These are phyloP conservation scores for Prunus kanzakura DNA, from an alignment of 306 rosid species.

Conservation along the genomic window DNA sequence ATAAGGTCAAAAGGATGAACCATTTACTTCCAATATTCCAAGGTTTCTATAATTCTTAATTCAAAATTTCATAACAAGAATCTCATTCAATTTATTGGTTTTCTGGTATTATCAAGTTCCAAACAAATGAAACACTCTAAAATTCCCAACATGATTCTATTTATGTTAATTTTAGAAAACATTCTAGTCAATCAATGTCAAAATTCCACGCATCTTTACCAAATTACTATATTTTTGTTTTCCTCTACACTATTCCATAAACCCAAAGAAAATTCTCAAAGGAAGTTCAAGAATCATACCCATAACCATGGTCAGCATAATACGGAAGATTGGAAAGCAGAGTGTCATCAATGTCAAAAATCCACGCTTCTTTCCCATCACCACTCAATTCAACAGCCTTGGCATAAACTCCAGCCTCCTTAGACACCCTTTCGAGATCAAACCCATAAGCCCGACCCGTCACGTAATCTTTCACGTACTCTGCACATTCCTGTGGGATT, in stretches of 20 bases:
- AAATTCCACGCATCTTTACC: not conserved
- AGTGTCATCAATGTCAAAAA: constrained; percentile 89
- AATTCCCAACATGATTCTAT: not conserved
- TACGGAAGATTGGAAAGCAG: constrained; percentile 86
- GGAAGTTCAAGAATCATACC: constrained; percentile 38
- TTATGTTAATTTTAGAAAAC: too few species aligned
- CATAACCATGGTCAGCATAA: constrained; percentile 68
- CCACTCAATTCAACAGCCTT: constrained; percentile 39
- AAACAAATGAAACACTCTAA: not conserved
- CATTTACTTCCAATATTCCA: not conserved
- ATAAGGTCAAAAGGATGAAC: not conserved
- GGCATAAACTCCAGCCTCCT: constrained; percentile 58
- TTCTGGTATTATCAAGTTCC: not conserved
- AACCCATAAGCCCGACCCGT: constrained; percentile 45
- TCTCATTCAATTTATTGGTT: not conserved
- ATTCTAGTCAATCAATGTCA: not conserved
- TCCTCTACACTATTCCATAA: not conserved
- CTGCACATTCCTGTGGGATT: constrained; percentile 57
- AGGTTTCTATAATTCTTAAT: too few species aligned
- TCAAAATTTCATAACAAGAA: not conserved
- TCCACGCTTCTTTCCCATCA: constrained; percentile 81
- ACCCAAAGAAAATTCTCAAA: not conserved
- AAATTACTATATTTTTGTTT: not conserved
- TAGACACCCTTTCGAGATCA: constrained; percentile 58
- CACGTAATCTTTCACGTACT: constrained; percentile 62